These are phyloP conservation scores for Plasmodium coatneyi DNA, from an alignment of 169 alveolate species.

Conservation along the genomic window DNA sequence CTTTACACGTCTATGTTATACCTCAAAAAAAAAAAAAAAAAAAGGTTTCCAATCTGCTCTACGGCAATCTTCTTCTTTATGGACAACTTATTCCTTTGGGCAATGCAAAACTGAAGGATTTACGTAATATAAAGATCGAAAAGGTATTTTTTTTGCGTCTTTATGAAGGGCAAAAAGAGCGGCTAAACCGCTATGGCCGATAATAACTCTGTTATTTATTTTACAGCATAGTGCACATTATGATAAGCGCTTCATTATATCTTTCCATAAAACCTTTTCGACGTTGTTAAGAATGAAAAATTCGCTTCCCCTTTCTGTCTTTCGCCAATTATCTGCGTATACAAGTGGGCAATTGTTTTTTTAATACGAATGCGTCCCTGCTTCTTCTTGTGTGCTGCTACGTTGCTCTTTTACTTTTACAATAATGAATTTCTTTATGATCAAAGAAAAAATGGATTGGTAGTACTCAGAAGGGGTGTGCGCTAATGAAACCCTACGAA, in stretches of 20 bases:
- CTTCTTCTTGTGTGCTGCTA: neutral
- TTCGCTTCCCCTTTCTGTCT: neutral
- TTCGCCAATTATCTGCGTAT: neutral
- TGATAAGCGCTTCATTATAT: neutral
- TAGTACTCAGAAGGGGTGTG: neutral
- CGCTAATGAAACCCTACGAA: neutral
- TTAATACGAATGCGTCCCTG: neutral
- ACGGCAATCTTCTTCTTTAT: neutral
- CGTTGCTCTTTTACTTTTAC: neutral
- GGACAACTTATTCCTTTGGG: neutral
- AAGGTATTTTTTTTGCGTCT: neutral
- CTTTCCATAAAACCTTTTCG: neutral
- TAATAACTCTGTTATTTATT: neutral
- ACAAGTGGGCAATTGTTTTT: neutral
- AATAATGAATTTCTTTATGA: neutral
- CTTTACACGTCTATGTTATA: neutral
- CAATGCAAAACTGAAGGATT: neutral
- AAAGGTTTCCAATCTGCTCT: neutral
- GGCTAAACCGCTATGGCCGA: neutral
- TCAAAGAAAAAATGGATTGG: neutral
- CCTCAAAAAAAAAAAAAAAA: neutral
- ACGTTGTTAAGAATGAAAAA: neutral
- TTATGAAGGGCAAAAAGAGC: neutral
- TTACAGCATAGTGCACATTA: neutral
- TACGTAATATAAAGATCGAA: neutral